Base-by-base conservation (phyloP, 2,329 filamentous ascomycete genomes). In the Penicillium sp. region DNA sequence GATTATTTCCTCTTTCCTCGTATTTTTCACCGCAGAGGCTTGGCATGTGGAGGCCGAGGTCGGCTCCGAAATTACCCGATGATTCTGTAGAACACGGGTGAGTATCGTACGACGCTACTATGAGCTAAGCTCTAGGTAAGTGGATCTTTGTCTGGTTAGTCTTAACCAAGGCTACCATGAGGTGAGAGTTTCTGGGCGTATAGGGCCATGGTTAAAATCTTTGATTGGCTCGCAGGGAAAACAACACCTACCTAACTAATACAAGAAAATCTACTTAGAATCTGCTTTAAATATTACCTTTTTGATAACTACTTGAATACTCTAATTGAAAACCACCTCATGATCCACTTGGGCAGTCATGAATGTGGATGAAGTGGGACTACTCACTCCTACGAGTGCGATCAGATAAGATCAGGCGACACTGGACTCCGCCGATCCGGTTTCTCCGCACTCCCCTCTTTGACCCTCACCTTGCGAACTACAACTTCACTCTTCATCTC, bases 331-430 rank as follows among this genome's bases (percentile, higher is more conserved):
- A 16, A 6, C 4, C 31, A 33, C 16, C 31, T 33, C 13, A 14
- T 33, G 31, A 33, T 33, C 31, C 31, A 33, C 31, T 33, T 33
- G 31, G 14, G 31, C 13, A 33, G 13, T 33, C 3, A 14, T 14
- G 35, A 39, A 19, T 23, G 39, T 29, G 13, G 16, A 47, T 47
- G 44, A 21, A 46, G 45, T 31, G 48, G 48, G 35, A 39, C 39
- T 42, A 27, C 26, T 27, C 8, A 19, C 19, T 19, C 14, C 44
- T 46, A 46, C 1, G n/a, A 27, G n/a, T 39, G 53, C 29, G 39
- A 74, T 74, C 72, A 66, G 71, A 74, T 74, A 73, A 74, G 71
- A 74, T 73, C 65, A 63, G 61, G 55, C 61, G 60, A 66, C 53
- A 33, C 19, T 50, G 3, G 33, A 23, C 37, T 52, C 50, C 42